Conservation (phyloP, 1,284 basidiomycete species). For the Vanrija pseudolonga region DNA sequence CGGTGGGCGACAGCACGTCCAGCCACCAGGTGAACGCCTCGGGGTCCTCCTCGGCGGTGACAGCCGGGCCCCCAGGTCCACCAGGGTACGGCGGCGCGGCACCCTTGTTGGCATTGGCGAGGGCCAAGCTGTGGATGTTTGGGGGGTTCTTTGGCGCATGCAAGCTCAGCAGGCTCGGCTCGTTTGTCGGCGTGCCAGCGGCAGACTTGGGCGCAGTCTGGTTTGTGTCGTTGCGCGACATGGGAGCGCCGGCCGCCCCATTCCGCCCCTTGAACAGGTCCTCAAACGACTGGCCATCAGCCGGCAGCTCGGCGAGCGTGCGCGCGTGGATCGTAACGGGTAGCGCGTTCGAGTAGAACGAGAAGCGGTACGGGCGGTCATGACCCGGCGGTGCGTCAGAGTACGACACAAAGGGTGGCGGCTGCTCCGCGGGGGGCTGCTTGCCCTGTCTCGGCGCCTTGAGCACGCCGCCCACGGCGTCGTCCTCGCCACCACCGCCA, state of each 20-base stretch:
- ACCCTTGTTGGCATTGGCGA: conserved; percentile 2
- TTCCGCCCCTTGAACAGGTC: conserved; percentile 66
- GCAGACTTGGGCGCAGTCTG: too few relatives aligned
- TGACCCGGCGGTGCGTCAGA: conserved; percentile 57
- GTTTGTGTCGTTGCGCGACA: background rate
- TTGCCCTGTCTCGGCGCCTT: conserved; percentile 42
- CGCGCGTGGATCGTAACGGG: conserved; percentile 92
- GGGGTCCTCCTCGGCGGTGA: conserved; percentile 33
- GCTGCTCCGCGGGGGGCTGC: conserved; percentile 10
- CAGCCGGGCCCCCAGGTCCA: background rate
- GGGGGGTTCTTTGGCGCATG: conserved; percentile 1
- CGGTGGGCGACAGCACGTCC: conserved; percentile 89
- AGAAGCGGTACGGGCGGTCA: conserved; percentile 92
- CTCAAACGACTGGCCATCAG: conserved; percentile 88
- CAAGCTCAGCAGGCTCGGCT: conserved; percentile 9
- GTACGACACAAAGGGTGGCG: conserved; percentile 30
- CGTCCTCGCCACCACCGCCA: conserved; percentile 35
- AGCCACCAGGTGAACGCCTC: conserved; percentile 96
- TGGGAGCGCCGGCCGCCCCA: background rate
- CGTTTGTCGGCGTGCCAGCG: conserved; percentile 6
- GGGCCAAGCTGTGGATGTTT: background rate
- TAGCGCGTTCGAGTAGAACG: conserved; percentile 94
- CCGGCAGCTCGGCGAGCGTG: conserved; percentile 87
- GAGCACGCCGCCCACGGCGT: conserved; percentile 28
- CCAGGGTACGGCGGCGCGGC: conserved; percentile 1